Evolutionary conservation across 805 yeast genomes (phyloP).

Genomic region (Sugiyamaella chiloensis): DNA sequence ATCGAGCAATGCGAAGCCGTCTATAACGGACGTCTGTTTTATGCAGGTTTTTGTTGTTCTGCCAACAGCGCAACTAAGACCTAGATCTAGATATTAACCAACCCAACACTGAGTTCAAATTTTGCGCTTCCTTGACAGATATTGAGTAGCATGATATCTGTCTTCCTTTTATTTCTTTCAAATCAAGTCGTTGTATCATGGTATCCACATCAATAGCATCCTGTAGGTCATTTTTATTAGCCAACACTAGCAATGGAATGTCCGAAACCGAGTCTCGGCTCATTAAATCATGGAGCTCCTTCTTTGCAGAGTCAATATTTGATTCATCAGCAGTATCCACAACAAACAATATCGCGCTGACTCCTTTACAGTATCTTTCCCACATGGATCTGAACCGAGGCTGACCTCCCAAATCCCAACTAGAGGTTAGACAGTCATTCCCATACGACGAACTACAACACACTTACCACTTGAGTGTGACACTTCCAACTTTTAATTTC

Average conservation of each 20-base stretch:
- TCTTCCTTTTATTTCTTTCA: conserved; percentile 31
- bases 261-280: conserved; percentile 30
- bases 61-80: no score
- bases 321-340: conserved; percentile 37
- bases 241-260: conserved; percentile 37
- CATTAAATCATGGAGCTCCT: conserved; percentile 33
- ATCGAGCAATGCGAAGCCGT: neutral
- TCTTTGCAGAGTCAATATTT: conserved; percentile 30
- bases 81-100: conserved; percentile 32
- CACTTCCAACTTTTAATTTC: conserved; percentile 33
- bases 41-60: neutral
- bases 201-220: conserved; percentile 34
- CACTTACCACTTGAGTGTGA: conserved; percentile 35
- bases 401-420: conserved; percentile 41
- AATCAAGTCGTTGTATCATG: conserved; percentile 32
- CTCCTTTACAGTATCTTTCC: conserved; percentile 39
- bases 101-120: conserved; percentile 34
- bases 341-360: conserved; percentile 36
- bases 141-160: conserved; percentile 37
- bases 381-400: conserved; percentile 39
- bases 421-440: conserved; percentile 5
- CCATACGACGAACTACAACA: neutral
- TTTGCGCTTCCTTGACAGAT: conserved; percentile 35
- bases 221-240: conserved; percentile 35
- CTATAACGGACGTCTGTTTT: neutral